These are phyloP conservation scores for Penicillium sp. DNA, from an alignment of 2,329 filamentous ascomycete species.

Conservation along the genomic window DNA sequence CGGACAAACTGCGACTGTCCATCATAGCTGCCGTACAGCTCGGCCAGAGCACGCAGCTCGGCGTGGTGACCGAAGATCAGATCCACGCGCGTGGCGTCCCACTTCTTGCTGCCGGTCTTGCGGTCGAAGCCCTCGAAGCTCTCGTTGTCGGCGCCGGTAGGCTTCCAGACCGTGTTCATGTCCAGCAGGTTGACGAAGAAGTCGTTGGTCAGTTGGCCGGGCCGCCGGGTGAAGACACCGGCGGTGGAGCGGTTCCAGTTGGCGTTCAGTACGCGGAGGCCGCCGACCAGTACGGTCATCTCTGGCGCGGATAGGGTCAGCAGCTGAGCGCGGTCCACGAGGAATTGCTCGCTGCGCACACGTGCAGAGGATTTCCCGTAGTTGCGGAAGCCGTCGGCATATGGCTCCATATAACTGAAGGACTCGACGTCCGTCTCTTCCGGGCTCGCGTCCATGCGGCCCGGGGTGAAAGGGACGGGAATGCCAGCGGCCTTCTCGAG, in stretches of 20 bases:
- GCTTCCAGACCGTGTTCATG: slow-evolving; percentile 63
- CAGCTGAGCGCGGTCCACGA: slow-evolving; percentile 69
- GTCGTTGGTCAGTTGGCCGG: slow-evolving; percentile 71
- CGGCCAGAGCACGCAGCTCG: slow-evolving; percentile 67
- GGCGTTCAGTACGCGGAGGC: slow-evolving; percentile 65
- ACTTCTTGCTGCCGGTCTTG: slow-evolving; percentile 64
- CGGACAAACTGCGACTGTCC: slow-evolving; percentile 62
- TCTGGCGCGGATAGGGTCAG: slow-evolving; percentile 70
- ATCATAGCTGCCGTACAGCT: slow-evolving; percentile 65
- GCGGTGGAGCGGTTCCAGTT: slow-evolving; percentile 68
- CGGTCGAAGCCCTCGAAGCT: slow-evolving; percentile 63
- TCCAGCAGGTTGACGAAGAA: slow-evolving; percentile 80
- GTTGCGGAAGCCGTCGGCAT: slow-evolving; percentile 76
- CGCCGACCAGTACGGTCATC: slow-evolving; percentile 67
- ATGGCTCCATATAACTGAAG: slow-evolving; percentile 64
- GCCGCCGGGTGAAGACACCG: slow-evolving; percentile 66
- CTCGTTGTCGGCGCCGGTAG: slow-evolving; percentile 52
- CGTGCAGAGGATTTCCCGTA: slow-evolving; percentile 63
- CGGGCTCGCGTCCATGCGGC: slow-evolving; percentile 67
- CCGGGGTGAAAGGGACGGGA: slow-evolving; percentile 68
- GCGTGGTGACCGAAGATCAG: slow-evolving; percentile 71
- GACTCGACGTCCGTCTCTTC: slow-evolving; percentile 68
- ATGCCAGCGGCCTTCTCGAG: slow-evolving; percentile 68
- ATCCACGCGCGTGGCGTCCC: slow-evolving; percentile 66
- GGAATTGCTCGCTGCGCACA: slow-evolving; percentile 64